Evolutionary conservation across 352 stramenopile genomes (phyloP), one percentile per base, ranked within the genome.

Genomic region (Globisporangium echinulatum): DNA sequence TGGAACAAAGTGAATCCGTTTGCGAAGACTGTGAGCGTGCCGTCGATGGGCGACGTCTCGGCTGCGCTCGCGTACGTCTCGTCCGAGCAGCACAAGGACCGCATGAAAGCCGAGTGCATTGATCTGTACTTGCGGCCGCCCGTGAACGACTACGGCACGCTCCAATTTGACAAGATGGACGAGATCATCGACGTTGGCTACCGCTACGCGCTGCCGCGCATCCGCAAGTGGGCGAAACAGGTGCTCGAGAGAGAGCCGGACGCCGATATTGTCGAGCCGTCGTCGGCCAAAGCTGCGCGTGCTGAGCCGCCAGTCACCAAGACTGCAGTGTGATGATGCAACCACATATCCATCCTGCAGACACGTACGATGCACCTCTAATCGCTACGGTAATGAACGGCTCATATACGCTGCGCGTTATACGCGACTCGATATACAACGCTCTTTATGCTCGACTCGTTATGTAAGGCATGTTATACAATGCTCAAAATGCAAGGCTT

Each of bases 121-220:
- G 88, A 97, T 57, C 56, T 97, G 44, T 96, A 96, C 65, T 63
- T 97, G 17, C 87, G 79, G 7, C 91, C 91, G 39, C 91, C 91
- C 1, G 85, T 97, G 33, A 77, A 92, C 17, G 77, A 96, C 54
- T 94, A 94, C 63, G 89, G 79, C 17, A 96, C 83, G n/a, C 72
- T 97, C 15, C 84, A 97, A 65, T 97, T 94, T 59, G 90, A 96
- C 65, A 97, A 96, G 72, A 92, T 93, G 65, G 82, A 96, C 37
- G 86, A 96, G 62, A 96, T 97, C 56, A 91, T 95, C 47, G 66
- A 90, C 49, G 79, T 92, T 40, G 86, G 86, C 3, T 95, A 95
- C 62, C 73, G 87, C 5, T 94, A 91, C 54, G 86, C 86, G 3
- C 56, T 94, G 51, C 86, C 86, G 15, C 74, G 82, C 40, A 73